Conservation (phyloP, 768 basidiomycete genomes). For the Cystofilobasidium bisporidii region DNA sequence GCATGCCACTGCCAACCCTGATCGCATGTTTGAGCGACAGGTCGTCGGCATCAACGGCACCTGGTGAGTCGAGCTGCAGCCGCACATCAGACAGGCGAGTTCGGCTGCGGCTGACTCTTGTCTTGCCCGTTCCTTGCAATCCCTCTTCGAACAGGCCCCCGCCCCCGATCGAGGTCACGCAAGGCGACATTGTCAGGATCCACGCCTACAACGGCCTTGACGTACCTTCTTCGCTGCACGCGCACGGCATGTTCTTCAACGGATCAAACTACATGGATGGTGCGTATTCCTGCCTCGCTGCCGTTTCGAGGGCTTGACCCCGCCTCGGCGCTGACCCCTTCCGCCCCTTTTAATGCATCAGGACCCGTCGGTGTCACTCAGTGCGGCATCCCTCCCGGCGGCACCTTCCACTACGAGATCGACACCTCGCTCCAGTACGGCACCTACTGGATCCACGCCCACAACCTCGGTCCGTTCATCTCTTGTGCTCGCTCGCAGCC, state of each 20-base stretch:
- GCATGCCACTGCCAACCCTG: slow-evolving; percentile 73
- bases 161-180: slow-evolving; percentile 64
- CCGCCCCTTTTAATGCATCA: no score
- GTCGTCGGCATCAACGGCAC: slow-evolving; percentile 82
- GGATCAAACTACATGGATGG: slow-evolving; percentile 81
- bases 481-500: no score
- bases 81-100: no score
- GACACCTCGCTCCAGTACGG: slow-evolving; percentile 36
- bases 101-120: no score
- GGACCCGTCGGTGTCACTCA: slow-evolving; percentile 4
- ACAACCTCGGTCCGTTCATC: slow-evolving; percentile 42
- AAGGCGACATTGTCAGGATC: slow-evolving; percentile 62
- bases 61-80: slow-evolving; percentile 55
- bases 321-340: background rate
- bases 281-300: no score
- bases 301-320: background rate
- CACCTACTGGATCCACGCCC: slow-evolving; percentile 41
- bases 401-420: slow-evolving; percentile 63
- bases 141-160: slow-evolving; percentile 57
- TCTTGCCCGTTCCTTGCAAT: background rate
- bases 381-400: slow-evolving; percentile 55
- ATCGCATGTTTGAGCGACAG: slow-evolving; percentile 55
- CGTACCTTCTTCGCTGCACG: slow-evolving; percentile 62
- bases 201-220: slow-evolving; percentile 68
- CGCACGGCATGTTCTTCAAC: slow-evolving; percentile 95